Base-by-base conservation (phyloP, 2,329 filamentous ascomycete species). In the Grosmannia clavigera region DNA sequence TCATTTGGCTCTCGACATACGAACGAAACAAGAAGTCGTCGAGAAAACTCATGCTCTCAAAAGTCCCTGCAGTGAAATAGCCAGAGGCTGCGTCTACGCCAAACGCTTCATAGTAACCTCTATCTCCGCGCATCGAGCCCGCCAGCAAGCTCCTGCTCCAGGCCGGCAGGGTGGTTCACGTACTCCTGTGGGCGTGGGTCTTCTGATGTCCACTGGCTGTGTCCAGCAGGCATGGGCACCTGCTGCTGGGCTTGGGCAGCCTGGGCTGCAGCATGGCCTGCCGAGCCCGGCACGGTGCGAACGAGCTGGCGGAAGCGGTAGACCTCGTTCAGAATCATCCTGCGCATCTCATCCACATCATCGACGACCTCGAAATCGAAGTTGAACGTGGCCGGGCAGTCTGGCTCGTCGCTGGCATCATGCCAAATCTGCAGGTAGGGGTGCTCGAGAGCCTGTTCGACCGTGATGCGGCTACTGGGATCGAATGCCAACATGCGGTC, bases 361-460 rank as follows among this genome's bases (percentile, higher is more conserved):
- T 99, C 92, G 48, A 96, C 84, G n/a, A 96, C 86, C 73, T 99
- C 94, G 70, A 99, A 99, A 72, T 92, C 88, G 77, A 99, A 99
- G 78, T 99, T 92, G 75, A 99, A 99, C 22, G 90, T 92, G 19
- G 87, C 89, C 0, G 92, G 92, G 77, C 92, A 97, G 65, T 86
- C 83, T 25, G 94, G 94, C 78, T 99, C 94, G 74, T 99, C 94
- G 4, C 88, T 92, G 58, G 92, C 89, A 68, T 99, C 94, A 77
- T 99, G 94, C 94, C 94, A 97, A 76, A 99, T 96, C 70, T 92
- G 84, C 60, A 99, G 82, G 75, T 99, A 99, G 40, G 88, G 88
- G 78, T 99, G 94, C 78, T 97, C 92, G 61, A 99, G 85, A 22
- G 94, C 94, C 69, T 92, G 84, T 75, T 99, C 94, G 65, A 97